Base-by-base conservation (phyloP, 768 basidiomycete genomes). In the Hygrophorus pudorinus region DNA sequence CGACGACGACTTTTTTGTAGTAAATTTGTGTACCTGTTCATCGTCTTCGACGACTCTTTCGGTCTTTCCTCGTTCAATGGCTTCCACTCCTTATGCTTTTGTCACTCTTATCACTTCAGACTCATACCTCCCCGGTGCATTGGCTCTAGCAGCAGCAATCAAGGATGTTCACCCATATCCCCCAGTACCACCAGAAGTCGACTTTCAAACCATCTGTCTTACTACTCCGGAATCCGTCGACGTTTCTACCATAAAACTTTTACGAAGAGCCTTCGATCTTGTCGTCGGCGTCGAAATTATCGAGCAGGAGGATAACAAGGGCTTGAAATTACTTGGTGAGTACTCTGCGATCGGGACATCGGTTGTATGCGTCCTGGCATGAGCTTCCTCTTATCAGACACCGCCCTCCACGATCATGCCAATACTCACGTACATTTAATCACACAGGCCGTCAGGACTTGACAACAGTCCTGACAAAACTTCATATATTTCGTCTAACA, bases 261-360 rank as follows among this genome's bases (percentile, higher is more conserved):
- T 98, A 39, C 72, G 92, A 49, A 75, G 74, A 56, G 81, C 78
- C 7, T 99, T 83, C 57, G 75, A 93, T 59, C 55, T 83, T 34
- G 92, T 98, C 45, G 68, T 97, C 42, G 96, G 92, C 38, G 93
- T 99, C 18, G 94, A 98, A 65, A 65, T 83, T 38, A 89, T 99
- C 52, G 75, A 72, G 34, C 78, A 81, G 54, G 65, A 79, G 36
- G 78, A 85, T 45, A 61, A 72, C 42, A 66, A 72, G 39, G 80
- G 80, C 43, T 65, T 99, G 48, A 68, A 73, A 48, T 69, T 98
- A 44, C 81, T 99, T 49, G 94, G 94, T 97, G 55, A 63, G 79
- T 70, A 42, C 33, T 39, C 38, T n/a, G 13, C 38, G 38, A 17
- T n/a, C 31, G 29, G 20, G 41, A 4, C 20, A 33, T 38, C 16